These are phyloP conservation scores for Yamadazyma akitaensis DNA, from an alignment of 805 yeast species.

Conservation along the genomic window DNA sequence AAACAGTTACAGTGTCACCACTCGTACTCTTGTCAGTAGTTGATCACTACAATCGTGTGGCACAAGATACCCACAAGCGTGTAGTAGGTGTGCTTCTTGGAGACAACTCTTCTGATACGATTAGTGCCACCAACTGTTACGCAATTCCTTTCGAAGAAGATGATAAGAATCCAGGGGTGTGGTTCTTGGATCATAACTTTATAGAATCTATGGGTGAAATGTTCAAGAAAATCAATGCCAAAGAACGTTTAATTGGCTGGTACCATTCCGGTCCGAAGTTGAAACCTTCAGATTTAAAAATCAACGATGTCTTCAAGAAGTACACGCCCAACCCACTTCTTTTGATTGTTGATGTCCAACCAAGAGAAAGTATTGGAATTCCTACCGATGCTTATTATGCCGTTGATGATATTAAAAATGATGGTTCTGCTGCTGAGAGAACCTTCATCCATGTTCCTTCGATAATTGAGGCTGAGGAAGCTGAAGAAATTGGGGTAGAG, in stretches of 20 bases:
- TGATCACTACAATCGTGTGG: conserved; percentile 89
- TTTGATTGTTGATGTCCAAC: conserved; percentile 88
- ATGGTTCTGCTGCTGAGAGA: conserved; percentile 88
- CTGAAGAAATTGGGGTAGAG: conserved; percentile 98
- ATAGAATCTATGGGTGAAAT: conserved; percentile 95
- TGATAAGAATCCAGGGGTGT: conserved; percentile 82
- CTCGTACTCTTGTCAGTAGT: conserved; percentile 89
- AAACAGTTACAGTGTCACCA: conserved; percentile 89
- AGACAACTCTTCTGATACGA: conserved; percentile 53
- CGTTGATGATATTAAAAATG: conserved; percentile 92
- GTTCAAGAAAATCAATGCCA: conserved; percentile 97
- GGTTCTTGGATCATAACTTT: conserved; percentile 96
- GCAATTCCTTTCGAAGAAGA: conserved; percentile 99
- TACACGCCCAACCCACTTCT: conserved; percentile 80
- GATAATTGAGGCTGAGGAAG: conserved; percentile 93
- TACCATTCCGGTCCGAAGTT: conserved; percentile 97
- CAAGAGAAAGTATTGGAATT: conserved; percentile 65
- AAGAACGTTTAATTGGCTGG: conserved; percentile 97
- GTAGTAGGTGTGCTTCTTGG: conserved; percentile 95
- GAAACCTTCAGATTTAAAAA: conserved; percentile 81
- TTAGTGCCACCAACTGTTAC: conserved; percentile 85
- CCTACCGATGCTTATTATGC: conserved; percentile 96
- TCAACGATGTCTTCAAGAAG: conserved; percentile 81
- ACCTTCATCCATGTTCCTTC: conserved; percentile 94
- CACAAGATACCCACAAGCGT: conserved; percentile 67